Evolutionary conservation across 768 basidiomycete species (phyloP).

Genomic region (Psilocybe subaeruginosa): DNA sequence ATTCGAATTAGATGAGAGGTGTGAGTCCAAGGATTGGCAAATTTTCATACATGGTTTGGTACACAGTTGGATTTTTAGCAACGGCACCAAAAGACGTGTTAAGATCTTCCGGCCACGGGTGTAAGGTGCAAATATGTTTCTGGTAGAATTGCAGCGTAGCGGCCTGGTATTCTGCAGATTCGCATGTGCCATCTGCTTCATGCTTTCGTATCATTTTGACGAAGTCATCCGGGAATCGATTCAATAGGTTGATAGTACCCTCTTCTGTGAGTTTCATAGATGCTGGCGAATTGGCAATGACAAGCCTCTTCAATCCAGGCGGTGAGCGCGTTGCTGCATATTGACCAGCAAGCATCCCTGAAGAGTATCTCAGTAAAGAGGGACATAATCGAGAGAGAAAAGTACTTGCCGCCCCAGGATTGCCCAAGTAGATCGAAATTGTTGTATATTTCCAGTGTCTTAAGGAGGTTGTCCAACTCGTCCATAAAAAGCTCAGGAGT

Average conservation of each 20-base stretch:
- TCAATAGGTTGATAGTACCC: conserved; percentile 25
- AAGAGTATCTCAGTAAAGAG: background rate
- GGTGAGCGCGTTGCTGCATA: conserved; percentile 26
- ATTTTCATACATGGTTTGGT: conserved; percentile 32
- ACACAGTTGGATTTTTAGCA: conserved; percentile 33
- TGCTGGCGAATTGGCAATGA: conserved; percentile 34
- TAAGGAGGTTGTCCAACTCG: conserved; percentile 45
- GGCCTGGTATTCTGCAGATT: conserved; percentile 32
- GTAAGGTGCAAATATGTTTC: conserved; percentile 34
- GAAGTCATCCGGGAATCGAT: conserved; percentile 27
- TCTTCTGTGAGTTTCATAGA: conserved; percentile 28
- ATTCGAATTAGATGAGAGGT: background rate
- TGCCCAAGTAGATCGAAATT: background rate
- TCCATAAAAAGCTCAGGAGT: conserved; percentile 45
- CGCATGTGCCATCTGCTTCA: conserved; percentile 23
- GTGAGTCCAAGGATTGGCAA: background rate
- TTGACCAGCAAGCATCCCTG: conserved; percentile 49
- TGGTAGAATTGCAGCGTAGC: conserved; percentile 31
- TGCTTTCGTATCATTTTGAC: conserved; percentile 30
- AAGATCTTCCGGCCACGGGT: conserved; percentile 37
- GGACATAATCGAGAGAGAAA: background rate
- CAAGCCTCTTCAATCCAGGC: conserved; percentile 26
- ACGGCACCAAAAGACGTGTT: conserved; percentile 24
- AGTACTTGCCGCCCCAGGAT: background rate
- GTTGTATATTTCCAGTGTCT: background rate